Conservation (phyloP, 129 eudicot genomes). For the Flaveria sonorensis region DNA sequence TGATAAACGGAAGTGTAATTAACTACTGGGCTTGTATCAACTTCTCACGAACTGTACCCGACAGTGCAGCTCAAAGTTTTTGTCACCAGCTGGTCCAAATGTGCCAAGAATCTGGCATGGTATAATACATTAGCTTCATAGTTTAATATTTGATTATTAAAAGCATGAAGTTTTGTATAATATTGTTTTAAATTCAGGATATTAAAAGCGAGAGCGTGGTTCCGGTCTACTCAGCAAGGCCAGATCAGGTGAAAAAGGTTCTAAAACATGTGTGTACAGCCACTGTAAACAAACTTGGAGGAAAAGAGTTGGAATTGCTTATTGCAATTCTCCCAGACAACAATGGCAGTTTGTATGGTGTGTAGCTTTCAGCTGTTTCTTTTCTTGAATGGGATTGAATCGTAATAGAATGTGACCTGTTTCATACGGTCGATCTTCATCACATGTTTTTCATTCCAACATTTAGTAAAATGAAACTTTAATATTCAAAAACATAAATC, state of each 20-base stretch:
- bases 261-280: slow-evolving; percentile 49
- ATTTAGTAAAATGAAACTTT: not conserved
- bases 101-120: slow-evolving; percentile 84
- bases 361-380: not conserved
- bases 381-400: no score
- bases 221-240: slow-evolving; percentile 61
- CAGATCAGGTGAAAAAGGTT: slow-evolving; percentile 78
- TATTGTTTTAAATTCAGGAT: slow-evolving; percentile 41
- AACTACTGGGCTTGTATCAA: slow-evolving; percentile 77
- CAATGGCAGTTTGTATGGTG: slow-evolving; percentile 77
- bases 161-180: not conserved
- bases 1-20: slow-evolving; percentile 67
- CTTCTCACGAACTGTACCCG: slow-evolving; percentile 70
- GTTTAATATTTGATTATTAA: not conserved
- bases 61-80: slow-evolving; percentile 53
- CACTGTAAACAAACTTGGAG: slow-evolving; percentile 52
- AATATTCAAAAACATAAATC: not conserved
- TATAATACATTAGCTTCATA: slow-evolving; percentile 10
- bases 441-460: no score
- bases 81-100: slow-evolving; percentile 66
- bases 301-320: slow-evolving; percentile 68
- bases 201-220: slow-evolving; percentile 64
- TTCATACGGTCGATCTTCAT: no score
- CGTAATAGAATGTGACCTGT: no score
- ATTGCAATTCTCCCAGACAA: slow-evolving; percentile 78